These are phyloP conservation scores for Suillus variegatus DNA, from an alignment of 768 basidiomycete species.

Conservation along the genomic window DNA sequence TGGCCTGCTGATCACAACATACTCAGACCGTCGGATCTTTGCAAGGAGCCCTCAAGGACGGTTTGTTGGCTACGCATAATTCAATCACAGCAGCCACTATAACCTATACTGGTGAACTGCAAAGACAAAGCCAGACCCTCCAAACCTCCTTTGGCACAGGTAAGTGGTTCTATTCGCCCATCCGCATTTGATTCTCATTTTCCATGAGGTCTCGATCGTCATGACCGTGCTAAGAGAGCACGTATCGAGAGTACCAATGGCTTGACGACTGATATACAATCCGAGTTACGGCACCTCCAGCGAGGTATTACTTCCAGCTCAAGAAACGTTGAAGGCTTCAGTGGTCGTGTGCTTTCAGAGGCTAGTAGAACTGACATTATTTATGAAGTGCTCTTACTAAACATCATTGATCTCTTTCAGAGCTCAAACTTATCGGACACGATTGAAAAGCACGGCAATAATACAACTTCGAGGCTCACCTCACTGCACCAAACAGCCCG, in stretches of 20 bases:
- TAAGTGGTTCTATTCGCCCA: conserved; percentile 10
- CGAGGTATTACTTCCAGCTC: conserved; percentile 52
- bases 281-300: conserved; percentile 53
- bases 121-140: conserved; percentile 47
- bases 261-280: conserved; percentile 50
- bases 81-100: conserved; percentile 48
- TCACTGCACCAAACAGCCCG: conserved; percentile 52
- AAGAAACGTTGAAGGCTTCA: conserved; percentile 45
- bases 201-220: conserved; percentile 57
- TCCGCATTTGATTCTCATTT: not conserved
- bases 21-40: conserved; percentile 43
- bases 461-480: conserved; percentile 44
- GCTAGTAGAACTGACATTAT: conserved; percentile 36
- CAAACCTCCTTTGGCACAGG: conserved; percentile 39
- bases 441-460: conserved; percentile 45
- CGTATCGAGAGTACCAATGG: conserved; percentile 59
- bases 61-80: conserved; percentile 45
- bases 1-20: conserved; percentile 15
- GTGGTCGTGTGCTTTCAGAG: conserved; percentile 48
- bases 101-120: conserved; percentile 53
- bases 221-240: conserved; percentile 64
- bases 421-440: conserved; percentile 41
- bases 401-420: conserved; percentile 28
- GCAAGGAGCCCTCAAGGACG: conserved; percentile 41
- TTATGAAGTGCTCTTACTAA: not conserved